phyloP scores from a whole-genome alignment of 148 eudicot species.

The Suaeda aralocaspica region DNA sequence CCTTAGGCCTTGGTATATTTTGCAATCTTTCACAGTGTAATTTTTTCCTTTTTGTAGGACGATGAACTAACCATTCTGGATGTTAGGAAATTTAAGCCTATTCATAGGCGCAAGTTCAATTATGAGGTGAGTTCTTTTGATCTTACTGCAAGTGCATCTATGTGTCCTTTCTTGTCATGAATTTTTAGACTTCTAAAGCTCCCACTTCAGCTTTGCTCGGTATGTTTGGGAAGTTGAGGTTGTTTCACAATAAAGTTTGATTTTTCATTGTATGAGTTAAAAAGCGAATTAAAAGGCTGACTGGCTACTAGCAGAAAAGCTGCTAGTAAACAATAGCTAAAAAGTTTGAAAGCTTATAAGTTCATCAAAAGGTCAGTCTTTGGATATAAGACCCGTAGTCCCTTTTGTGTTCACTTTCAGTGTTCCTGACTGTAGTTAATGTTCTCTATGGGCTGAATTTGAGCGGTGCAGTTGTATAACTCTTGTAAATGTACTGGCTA shows the following conservation, averaged over 20 bases:
- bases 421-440: too few relatives aligned
- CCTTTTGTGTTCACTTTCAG: too few relatives aligned
- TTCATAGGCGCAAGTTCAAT: slow-evolving; percentile 79
- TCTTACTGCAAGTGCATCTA: neutral
- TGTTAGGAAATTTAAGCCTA: slow-evolving; percentile 95
- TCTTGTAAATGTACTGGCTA: too few relatives aligned
- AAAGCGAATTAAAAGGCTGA: neutral
- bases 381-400: too few relatives aligned
- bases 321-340: too few relatives aligned
- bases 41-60: slow-evolving; percentile 44
- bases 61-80: slow-evolving; percentile 94
- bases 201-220: slow-evolving; percentile 8
- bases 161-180: neutral
- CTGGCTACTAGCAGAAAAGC: neutral
- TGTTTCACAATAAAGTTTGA: neutral
- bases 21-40: slow-evolving; percentile 16
- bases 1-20: neutral
- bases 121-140: slow-evolving; percentile 72
- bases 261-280: neutral
- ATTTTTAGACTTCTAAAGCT: neutral
- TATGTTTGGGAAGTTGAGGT: neutral
- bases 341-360: neutral
- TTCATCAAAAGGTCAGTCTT: too few relatives aligned
- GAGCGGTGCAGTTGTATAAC: neutral
- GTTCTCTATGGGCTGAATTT: neutral